Conservation (phyloP, 345 rosid species). For the Syzygium grande region DNA sequence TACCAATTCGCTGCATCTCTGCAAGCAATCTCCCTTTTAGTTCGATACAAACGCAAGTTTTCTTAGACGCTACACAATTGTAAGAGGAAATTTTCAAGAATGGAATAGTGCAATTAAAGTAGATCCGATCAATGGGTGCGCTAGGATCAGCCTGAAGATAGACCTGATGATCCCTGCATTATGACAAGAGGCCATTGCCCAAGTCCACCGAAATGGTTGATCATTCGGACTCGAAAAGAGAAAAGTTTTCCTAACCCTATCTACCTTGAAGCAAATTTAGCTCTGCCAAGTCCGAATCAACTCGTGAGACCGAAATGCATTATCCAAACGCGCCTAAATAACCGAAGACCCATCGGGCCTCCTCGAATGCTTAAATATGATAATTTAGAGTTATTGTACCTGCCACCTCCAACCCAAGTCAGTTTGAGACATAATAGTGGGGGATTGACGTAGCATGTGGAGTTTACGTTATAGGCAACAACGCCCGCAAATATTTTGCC, state of each 20-base stretch:
- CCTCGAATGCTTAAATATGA: slow-evolving; percentile 26
- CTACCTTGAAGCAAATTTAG: background rate
- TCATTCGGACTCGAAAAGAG: background rate
- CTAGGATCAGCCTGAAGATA: background rate
- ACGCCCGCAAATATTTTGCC: slow-evolving; percentile 4
- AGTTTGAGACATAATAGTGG: background rate
- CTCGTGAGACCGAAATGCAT: background rate
- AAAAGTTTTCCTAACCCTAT: background rate
- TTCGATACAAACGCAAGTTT: background rate
- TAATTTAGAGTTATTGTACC: slow-evolving; percentile 10
- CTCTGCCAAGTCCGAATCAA: fast-evolving
- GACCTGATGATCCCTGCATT: background rate
- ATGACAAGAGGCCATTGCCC: too few relatives aligned
- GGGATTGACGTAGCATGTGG: slow-evolving; percentile 9
- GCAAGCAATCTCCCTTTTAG: background rate
- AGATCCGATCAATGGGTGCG: background rate
- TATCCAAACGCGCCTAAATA: background rate
- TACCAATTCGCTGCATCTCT: slow-evolving; percentile 55
- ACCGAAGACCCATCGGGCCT: background rate
- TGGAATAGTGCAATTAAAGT: background rate
- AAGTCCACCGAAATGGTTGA: background rate
- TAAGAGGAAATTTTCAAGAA: background rate
- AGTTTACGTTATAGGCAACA: too few relatives aligned
- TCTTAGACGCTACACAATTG: background rate
- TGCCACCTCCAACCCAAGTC: slow-evolving; percentile 32